Conservation (phyloP, 352 stramenopile species). For the Albugo candida region DNA sequence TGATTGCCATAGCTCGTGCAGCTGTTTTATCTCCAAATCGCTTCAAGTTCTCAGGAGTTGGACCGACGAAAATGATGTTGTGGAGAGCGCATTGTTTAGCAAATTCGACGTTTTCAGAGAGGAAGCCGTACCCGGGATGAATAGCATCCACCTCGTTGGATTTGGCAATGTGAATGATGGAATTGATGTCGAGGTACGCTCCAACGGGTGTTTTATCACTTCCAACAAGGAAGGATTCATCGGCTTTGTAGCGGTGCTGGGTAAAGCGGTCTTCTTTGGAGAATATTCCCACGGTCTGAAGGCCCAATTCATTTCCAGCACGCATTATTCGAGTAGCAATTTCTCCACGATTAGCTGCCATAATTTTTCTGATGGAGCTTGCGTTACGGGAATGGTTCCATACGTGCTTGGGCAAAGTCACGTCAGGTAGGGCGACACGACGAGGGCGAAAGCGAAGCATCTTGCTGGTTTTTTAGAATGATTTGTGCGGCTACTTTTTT, state of each 20-base stretch:
- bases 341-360: constrained; percentile 96
- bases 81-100: constrained; percentile 79
- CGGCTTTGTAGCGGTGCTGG: constrained; percentile 94
- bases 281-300: constrained; percentile 82
- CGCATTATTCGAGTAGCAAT: constrained; percentile 95
- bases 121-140: constrained; percentile 95
- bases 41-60: constrained; percentile 82
- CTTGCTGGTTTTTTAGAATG: too few relatives aligned
- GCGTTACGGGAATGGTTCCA: constrained; percentile 1
- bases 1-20: constrained; percentile 75
- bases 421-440: too few relatives aligned
- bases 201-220: constrained; percentile 82
- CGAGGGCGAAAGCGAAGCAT: too few relatives aligned
- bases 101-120: constrained; percentile 92
- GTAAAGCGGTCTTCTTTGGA: constrained; percentile 88
- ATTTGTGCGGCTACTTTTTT: too few relatives aligned
- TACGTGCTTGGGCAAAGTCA: background rate
- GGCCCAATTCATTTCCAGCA: constrained; percentile 84
- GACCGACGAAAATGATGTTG: constrained; percentile 90
- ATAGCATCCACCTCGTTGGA: constrained; percentile 88
- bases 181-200: constrained; percentile 90
- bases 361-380: constrained; percentile 84
- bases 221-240: constrained; percentile 89
- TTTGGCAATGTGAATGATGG: constrained; percentile 85
- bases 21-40: constrained; percentile 82